Percentiles rank a stretch among this genome's conserved stretches.
Conservation (phyloP, 2,329 filamentous ascomycete genomes). For the Fusarium metavorans region DNA sequence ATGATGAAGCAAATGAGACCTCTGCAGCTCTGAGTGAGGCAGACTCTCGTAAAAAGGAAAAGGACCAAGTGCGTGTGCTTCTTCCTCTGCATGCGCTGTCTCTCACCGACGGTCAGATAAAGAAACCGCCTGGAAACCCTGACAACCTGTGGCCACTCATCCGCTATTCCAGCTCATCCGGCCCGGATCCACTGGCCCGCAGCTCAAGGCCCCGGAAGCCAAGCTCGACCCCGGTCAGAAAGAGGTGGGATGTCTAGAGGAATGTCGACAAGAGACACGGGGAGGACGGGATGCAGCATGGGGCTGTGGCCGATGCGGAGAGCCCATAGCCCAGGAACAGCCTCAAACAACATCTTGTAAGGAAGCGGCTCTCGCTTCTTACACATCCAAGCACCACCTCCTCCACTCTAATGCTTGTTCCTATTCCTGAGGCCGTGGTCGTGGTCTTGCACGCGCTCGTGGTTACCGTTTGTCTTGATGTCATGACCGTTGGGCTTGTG, state of each 20-base stretch:
- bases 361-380: constrained; percentile 11
- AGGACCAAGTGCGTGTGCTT: constrained; percentile 1
- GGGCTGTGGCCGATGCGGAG: constrained; percentile 7
- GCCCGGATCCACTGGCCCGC: constrained; percentile 23
- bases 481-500: constrained; percentile 45
- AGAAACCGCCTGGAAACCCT: constrained; percentile 10
- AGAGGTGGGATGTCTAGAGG: constrained; percentile 8
- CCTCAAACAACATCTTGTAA: constrained; percentile 2
- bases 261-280: not conserved
- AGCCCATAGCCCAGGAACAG: constrained; percentile 3
- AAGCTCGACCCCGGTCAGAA: constrained; percentile 17
- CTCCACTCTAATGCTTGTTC: constrained; percentile 45
- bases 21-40: not conserved
- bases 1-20: not conserved
- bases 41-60: not conserved
- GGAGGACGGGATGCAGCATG: constrained; percentile 6
- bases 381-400: not conserved
- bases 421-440: constrained; percentile 41
- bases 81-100: constrained; percentile 1
- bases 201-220: constrained; percentile 13
- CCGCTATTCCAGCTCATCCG: constrained; percentile 25
- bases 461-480: constrained; percentile 27
- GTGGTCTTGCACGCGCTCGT: constrained; percentile 39
- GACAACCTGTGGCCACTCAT: constrained; percentile 9
- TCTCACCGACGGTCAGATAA: constrained; percentile 19